A percentile compares a stretch with the other conserved stretches of the same genome.
Evolutionary conservation across 1,284 basidiomycete genomes (phyloP).

Genomic region (Flammula alnicola): DNA sequence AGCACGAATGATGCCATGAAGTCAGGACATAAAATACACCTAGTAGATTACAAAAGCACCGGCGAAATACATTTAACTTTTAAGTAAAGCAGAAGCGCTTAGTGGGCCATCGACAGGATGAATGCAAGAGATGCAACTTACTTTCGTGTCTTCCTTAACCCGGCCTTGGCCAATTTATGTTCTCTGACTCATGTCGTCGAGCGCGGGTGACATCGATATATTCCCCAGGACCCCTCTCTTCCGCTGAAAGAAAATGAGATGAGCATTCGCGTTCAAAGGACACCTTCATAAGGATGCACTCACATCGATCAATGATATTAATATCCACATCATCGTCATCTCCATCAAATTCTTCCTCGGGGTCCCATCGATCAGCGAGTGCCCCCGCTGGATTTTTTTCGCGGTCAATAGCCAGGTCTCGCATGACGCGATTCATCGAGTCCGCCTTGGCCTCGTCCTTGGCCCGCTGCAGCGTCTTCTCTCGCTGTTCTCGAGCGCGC

Average conservation of each 20-base stretch:
- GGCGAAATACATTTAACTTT: constrained; percentile 15
- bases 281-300: constrained; percentile 35
- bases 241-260: constrained; percentile 43
- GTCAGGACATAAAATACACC: constrained; percentile 13
- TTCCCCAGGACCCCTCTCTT: constrained; percentile 69
- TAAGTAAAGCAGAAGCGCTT: constrained; percentile 5
- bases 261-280: not conserved
- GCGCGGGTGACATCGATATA: constrained; percentile 69
- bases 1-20: too few relatives aligned
- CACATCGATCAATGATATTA: constrained; percentile 72
- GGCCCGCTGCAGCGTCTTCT: constrained; percentile 66
- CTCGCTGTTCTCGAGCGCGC: constrained; percentile 63
- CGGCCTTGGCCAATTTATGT: constrained; percentile 64
- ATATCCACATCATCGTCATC: constrained; percentile 69
- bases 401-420: constrained; percentile 81
- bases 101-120: not conserved
- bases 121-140: not conserved
- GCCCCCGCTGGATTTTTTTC: constrained; percentile 58
- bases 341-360: constrained; percentile 56
- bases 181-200: constrained; percentile 52
- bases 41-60: constrained; percentile 12
- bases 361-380: constrained; percentile 61
- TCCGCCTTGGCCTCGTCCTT: constrained; percentile 82
- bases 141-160: constrained; percentile 14
- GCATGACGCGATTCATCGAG: constrained; percentile 83